Percentiles rank a stretch among this genome's conserved stretches.
Conservation (phyloP, 83 land plant species). For the Thuja plicata region DNA sequence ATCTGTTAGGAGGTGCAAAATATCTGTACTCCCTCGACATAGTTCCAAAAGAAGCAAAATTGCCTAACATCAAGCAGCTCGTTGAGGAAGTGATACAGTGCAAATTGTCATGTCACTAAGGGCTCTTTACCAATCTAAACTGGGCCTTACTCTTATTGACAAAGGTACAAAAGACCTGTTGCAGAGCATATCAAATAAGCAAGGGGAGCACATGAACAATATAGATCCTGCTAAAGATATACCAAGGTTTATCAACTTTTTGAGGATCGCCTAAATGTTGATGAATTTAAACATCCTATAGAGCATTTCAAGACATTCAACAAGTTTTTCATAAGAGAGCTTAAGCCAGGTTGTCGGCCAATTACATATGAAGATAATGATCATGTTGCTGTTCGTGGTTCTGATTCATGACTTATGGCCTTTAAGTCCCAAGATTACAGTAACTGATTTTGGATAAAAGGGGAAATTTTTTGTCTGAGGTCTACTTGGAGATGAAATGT, state of each 20-base stretch:
- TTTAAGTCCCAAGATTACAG: slow-evolving; percentile 68
- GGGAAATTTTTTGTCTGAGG: slow-evolving; percentile 89
- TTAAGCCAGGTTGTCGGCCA: slow-evolving; percentile 20
- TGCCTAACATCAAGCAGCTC: too few relatives aligned
- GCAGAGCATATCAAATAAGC: slow-evolving; percentile 76
- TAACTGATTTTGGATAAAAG: slow-evolving; percentile 94
- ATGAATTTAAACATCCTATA: too few relatives aligned
- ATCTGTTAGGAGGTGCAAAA: too few relatives aligned
- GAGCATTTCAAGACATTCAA: slow-evolving; percentile 54
- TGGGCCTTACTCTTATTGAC: slow-evolving; percentile 80
- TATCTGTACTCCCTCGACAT: too few relatives aligned
- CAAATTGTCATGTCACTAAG: slow-evolving; percentile 88
- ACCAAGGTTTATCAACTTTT: slow-evolving; percentile 73
- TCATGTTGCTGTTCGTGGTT: too few relatives aligned
- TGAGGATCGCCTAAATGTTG: slow-evolving; percentile 3
- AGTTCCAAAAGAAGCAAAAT: too few relatives aligned
- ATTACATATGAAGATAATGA: too few relatives aligned
- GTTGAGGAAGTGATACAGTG: slow-evolving; percentile 94
- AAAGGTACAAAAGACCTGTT: slow-evolving; percentile 75
- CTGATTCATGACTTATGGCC: slow-evolving; percentile 20
- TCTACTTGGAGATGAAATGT: slow-evolving; percentile 59
- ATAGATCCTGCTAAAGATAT: slow-evolving; percentile 78
- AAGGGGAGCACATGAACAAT: slow-evolving; percentile 75
- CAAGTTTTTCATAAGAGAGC: slow-evolving; percentile 90
- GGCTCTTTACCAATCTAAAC: slow-evolving; percentile 90